phyloP scores from a whole-genome alignment of 225 moss, liverwort and hornwort species.

The Sphagnum contortum region DNA sequence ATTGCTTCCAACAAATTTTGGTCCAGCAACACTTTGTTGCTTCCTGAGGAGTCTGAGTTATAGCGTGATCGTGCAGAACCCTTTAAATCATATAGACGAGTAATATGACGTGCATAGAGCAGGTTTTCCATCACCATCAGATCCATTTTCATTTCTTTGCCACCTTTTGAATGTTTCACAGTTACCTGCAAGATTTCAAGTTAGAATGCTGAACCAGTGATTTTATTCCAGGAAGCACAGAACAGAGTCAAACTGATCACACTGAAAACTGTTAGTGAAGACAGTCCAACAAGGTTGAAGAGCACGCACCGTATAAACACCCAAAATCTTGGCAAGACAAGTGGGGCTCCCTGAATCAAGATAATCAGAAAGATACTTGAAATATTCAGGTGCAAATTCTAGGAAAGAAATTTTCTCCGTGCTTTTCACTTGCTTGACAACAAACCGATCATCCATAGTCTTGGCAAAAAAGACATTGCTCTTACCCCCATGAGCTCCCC shows the following conservation, averaged over 20 bases:
- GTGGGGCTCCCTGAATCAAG: conserved; percentile 78
- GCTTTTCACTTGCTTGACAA: conserved; percentile 92
- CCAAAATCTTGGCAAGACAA: conserved; percentile 91
- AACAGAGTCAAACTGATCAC: no score
- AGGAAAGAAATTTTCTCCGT: conserved; percentile 85
- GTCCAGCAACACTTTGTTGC: conserved; percentile 73
- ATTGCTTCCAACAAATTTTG: conserved; percentile 80
- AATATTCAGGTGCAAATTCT: conserved; percentile 82
- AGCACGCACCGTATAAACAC: conserved; percentile 73
- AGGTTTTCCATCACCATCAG: conserved; percentile 95
- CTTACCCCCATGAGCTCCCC: conserved; percentile 97
- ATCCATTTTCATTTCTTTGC: conserved; percentile 73
- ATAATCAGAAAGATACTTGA: conserved; percentile 78
- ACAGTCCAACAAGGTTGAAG: neutral
- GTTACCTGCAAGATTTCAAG: conserved; percentile 20
- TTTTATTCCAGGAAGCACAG: no score
- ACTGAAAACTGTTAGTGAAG: no score
- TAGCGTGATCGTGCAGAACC: conserved; percentile 86
- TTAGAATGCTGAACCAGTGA: neutral
- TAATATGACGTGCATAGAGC: conserved; percentile 67
- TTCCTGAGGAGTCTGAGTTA: conserved; percentile 67
- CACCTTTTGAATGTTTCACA: conserved; percentile 66
- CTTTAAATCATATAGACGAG: conserved; percentile 80
- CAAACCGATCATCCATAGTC: conserved; percentile 90
- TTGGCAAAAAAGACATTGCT: conserved; percentile 97